These are phyloP conservation scores for Boechera divaricarpa DNA, from an alignment of 345 rosid genomes.

Conservation along the genomic window DNA sequence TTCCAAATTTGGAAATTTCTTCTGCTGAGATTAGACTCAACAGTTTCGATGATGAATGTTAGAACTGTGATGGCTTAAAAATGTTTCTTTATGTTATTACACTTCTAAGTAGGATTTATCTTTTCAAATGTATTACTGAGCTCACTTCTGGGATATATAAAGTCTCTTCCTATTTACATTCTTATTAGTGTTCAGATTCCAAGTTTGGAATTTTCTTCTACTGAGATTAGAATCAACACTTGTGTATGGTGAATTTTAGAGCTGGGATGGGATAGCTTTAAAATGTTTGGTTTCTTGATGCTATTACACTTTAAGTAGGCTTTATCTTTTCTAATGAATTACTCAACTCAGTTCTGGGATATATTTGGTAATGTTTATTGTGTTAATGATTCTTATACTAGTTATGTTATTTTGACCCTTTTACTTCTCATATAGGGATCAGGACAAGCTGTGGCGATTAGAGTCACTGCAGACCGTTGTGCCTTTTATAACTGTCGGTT, in stretches of 20 bases:
- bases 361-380: not conserved
- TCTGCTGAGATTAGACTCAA: too few relatives aligned
- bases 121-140: too few relatives aligned
- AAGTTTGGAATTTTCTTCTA: too few relatives aligned
- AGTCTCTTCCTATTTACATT: conserved; percentile 7
- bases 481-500: conserved; percentile 95
- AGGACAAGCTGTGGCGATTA: conserved; percentile 94
- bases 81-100: too few relatives aligned
- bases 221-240: not conserved
- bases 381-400: not conserved
- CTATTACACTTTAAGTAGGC: not conserved
- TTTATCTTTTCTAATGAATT: not conserved
- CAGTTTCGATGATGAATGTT: too few relatives aligned
- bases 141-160: not conserved
- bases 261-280: not conserved
- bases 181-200: not conserved
- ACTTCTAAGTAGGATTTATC: too few relatives aligned
- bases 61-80: too few relatives aligned
- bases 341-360: not conserved
- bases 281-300: not conserved
- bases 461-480: conserved; percentile 95
- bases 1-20: not conserved
- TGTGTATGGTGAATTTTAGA: not conserved
- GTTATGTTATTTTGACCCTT: not conserved
- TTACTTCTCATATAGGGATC: conserved; percentile 63